phyloP scores from a whole-genome alignment of 2,329 filamentous ascomycete genomes.

The Aspergillus japonicus region DNA sequence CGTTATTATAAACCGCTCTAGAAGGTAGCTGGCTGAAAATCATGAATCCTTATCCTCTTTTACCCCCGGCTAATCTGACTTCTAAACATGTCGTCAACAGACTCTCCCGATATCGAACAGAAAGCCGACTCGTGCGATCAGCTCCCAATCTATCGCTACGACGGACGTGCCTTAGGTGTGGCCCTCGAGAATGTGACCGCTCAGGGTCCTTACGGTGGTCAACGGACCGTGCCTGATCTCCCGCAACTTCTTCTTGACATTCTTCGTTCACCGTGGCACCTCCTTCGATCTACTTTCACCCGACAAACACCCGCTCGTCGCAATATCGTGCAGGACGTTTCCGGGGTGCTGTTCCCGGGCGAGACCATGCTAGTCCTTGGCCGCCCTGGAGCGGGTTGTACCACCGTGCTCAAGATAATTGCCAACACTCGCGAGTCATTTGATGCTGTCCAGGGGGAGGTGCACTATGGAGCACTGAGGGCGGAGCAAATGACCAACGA shows the following conservation, averaged over 20 bases:
- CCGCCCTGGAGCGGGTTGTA: constrained; percentile 55
- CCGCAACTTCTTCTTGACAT: constrained; percentile 74
- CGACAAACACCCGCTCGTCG: constrained; percentile 59
- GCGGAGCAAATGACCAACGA: constrained; percentile 63
- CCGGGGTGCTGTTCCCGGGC: constrained; percentile 58
- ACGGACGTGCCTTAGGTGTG: constrained; percentile 50
- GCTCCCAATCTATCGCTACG: not conserved
- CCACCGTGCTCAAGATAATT: constrained; percentile 76
- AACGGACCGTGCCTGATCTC: constrained; percentile 73
- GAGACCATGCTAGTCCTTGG: constrained; percentile 53
- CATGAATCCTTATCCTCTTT: too few relatives aligned
- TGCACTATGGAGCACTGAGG: constrained; percentile 48
- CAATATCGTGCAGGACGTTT: constrained; percentile 66
- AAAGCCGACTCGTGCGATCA: too few relatives aligned
- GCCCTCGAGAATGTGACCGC: constrained; percentile 77
- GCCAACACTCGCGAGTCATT: constrained; percentile 72
- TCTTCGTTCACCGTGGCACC: constrained; percentile 69
- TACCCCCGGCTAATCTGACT: too few relatives aligned
- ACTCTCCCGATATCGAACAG: too few relatives aligned
- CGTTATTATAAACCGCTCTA: too few relatives aligned
- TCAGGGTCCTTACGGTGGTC: constrained; percentile 69
- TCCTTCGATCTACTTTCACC: constrained; percentile 57
- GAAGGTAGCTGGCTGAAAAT: too few relatives aligned
- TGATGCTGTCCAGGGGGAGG: constrained; percentile 12
- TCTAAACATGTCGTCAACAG: too few relatives aligned